Evolutionary conservation across 495 filamentous ascomycete genomes (phyloP).

Genomic region (Xylaria castorea): DNA sequence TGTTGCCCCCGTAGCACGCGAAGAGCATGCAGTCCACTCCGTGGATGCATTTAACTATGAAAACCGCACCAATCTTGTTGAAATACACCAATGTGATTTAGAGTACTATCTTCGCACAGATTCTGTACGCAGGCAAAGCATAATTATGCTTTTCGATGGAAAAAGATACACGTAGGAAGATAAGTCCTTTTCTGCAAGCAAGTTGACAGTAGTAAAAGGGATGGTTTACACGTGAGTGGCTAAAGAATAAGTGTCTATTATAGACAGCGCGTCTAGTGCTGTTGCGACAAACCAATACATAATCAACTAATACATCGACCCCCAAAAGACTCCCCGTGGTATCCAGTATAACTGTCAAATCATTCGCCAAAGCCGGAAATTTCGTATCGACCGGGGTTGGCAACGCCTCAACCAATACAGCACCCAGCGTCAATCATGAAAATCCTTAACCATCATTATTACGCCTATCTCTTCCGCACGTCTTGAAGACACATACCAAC

Average conservation of each 20-base stretch:
- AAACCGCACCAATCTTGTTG: neutral
- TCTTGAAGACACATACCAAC: neutral
- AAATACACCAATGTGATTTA: neutral
- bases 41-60: neutral
- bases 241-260: conserved; percentile 9
- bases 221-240: neutral
- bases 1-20: neutral
- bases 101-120: neutral
- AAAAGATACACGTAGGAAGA: neutral
- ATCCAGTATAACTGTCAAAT: conserved; percentile 17
- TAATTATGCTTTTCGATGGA: neutral
- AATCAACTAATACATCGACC: neutral
- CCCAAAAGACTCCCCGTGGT: conserved; percentile 18
- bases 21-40: neutral
- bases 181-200: neutral
- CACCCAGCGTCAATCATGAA: conserved; percentile 8
- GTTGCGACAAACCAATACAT: conserved; percentile 2
- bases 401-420: neutral
- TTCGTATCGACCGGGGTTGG: neutral
- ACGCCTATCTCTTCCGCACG: neutral
- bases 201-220: neutral
- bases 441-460: conserved; percentile 15
- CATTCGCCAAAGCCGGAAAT: conserved; percentile 14
- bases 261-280: conserved; percentile 19
- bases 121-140: neutral